Evolutionary conservation across 176 grass and related monocot genomes (phyloP).

Genomic region (Hsuehochloa calcarea): DNA sequence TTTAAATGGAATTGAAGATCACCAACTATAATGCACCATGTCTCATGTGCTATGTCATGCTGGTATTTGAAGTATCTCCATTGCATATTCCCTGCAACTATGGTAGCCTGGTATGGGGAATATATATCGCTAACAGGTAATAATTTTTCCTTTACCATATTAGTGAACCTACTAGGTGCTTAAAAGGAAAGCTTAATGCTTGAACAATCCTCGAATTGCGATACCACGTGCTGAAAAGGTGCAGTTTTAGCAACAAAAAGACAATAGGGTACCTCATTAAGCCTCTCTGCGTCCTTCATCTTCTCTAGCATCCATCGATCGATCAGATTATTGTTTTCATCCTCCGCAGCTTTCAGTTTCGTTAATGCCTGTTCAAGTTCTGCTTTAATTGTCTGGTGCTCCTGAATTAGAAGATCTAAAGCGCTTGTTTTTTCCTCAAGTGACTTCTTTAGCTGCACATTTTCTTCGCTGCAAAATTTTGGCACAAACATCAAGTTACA

Average conservation of each 20-base stretch:
- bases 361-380: slow-evolving; percentile 61
- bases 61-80: slow-evolving; percentile 7
- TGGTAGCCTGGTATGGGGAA: neutral
- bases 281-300: slow-evolving; percentile 95
- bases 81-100: neutral
- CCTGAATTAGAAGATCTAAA: slow-evolving; percentile 77
- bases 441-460: slow-evolving; percentile 60
- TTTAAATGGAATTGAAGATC: neutral
- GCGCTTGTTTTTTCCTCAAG: slow-evolving; percentile 76
- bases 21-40: neutral
- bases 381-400: slow-evolving; percentile 65
- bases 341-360: slow-evolving; percentile 67
- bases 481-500: neutral
- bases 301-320: slow-evolving; percentile 96
- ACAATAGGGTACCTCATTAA: slow-evolving; percentile 79
- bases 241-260: slow-evolving; percentile 15
- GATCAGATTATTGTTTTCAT: slow-evolving; percentile 72
- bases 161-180: slow-evolving; percentile 9
- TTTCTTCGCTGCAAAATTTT: slow-evolving; percentile 67
- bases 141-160: neutral
- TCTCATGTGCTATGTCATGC: slow-evolving; percentile 5
- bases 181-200: slow-evolving; percentile 4
- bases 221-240: neutral
- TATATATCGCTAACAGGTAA: slow-evolving; percentile 28
- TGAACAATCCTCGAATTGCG: neutral